Evolutionary conservation across 495 filamentous ascomycete genomes (phyloP).

Genomic region (Beverwykella pulmonaria): DNA sequence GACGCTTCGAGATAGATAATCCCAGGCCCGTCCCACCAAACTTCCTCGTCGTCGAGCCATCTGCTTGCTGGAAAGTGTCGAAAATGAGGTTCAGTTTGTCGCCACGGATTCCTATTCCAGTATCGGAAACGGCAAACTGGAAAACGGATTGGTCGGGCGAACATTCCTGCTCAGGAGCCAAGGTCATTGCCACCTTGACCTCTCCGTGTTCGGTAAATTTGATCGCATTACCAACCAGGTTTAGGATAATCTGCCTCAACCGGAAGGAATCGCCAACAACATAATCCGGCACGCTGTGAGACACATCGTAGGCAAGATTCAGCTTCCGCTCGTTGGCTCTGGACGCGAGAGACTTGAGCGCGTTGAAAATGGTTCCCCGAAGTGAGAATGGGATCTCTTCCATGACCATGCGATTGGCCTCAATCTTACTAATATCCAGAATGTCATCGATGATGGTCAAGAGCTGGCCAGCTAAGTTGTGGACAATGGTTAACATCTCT

Average conservation of each 20-base stretch:
- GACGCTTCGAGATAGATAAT: constrained; percentile 91
- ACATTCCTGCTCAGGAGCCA: constrained; percentile 69
- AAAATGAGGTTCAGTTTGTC: constrained; percentile 99
- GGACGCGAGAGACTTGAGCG: constrained; percentile 91
- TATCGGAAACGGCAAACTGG: constrained; percentile 95
- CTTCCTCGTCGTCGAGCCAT: constrained; percentile 94
- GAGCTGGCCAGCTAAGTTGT: constrained; percentile 94
- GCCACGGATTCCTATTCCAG: constrained; percentile 92
- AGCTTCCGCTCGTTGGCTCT: constrained; percentile 98
- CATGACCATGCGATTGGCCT: constrained; percentile 99
- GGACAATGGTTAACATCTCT: constrained; percentile 98
- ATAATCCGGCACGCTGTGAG: constrained; percentile 92
- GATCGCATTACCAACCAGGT: constrained; percentile 79
- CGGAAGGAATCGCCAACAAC: constrained; percentile 97
- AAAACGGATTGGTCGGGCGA: constrained; percentile 82
- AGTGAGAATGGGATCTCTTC: constrained; percentile 97
- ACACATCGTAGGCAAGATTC: constrained; percentile 90
- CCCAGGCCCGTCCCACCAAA: constrained; percentile 97
- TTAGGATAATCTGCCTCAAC: constrained; percentile 89
- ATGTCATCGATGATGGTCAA: constrained; percentile 99
- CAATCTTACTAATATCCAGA: constrained; percentile 98
- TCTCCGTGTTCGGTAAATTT: constrained; percentile 99
- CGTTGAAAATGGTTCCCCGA: constrained; percentile 94
- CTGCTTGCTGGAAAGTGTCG: constrained; percentile 98
- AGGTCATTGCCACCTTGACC: constrained; percentile 89